Base-by-base conservation (phyloP, 1,139 yeast genomes). In the Yamadazyma siamensis region DNA sequence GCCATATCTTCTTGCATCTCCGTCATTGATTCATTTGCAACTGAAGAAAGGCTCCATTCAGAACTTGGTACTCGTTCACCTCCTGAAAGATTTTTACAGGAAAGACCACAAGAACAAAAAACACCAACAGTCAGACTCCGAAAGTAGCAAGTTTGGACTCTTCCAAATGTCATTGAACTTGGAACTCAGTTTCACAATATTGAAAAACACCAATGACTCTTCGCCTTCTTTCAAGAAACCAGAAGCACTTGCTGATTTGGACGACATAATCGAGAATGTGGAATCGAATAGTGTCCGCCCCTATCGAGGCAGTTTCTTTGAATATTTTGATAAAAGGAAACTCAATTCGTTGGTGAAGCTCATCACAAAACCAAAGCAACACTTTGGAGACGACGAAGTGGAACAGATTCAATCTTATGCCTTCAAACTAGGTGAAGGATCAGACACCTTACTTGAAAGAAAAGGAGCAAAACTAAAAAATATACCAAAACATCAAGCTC, bases 401-500 rank as follows among this genome's bases (percentile, higher is more conserved):
- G 51, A 47, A 13, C 34, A 46, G 5, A 50, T 62, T 15, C 65
- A 62, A 39, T 41, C 49, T 7, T 59, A 50, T 35, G 68, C 68
- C 2, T 51, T 50, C 24, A 40, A 48, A 19, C 39, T 61, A 15
- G 66, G 66, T 2, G 52, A 53, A 34, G 58, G 54, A 10, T 44
- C 28, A 29, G 37, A 33, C 6, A 15, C 12, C 7, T 18, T 33
- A 6, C 32, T 35, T 11, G 29, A 29, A 12, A 26, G 31, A 17
- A 28, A 16, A 11, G 34, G 23, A 6, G 28, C 27, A n/a, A 18
- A 18, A 18, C 20, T 8, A 18, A 10, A 18, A 18, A 10, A 18
- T 8, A 35, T 25, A 10, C 34, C 35, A 4, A 29, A 24, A 28
- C 37, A 39, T 41, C 20, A 21, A 6, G 41, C 49, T 3, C 17